These are phyloP conservation scores for Ulmus americana DNA, from an alignment of 331 rosid genomes.

Conservation along the genomic window DNA sequence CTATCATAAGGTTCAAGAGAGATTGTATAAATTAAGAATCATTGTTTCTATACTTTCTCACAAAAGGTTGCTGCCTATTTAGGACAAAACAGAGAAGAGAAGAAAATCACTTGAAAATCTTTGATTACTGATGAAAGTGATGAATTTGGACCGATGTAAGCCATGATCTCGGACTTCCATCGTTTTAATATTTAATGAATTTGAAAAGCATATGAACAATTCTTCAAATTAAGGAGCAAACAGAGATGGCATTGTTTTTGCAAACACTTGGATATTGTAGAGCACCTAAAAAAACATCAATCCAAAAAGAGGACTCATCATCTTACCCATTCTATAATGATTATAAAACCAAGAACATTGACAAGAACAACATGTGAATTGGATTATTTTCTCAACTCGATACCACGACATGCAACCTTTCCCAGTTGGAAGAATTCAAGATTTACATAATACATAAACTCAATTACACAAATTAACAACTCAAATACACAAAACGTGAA, in stretches of 20 bases:
- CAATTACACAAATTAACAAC: too few relatives aligned
- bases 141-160: conserved; percentile 56
- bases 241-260: conserved; percentile 79
- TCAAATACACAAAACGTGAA: too few relatives aligned
- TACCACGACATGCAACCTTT: too few relatives aligned
- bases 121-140: conserved; percentile 51
- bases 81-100: neutral
- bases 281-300: conserved; percentile 57
- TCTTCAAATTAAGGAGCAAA: conserved; percentile 74
- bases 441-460: too few relatives aligned
- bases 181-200: conserved; percentile 75
- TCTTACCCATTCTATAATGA: conserved; percentile 14
- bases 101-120: conserved; percentile 80
- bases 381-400: too few relatives aligned
- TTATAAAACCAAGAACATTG: neutral
- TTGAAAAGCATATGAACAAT: conserved; percentile 59
- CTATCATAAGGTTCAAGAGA: neutral
- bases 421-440: too few relatives aligned
- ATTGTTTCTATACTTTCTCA: too few relatives aligned
- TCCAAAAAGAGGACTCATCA: conserved; percentile 25
- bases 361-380: too few relatives aligned
- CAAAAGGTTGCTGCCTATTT: neutral
- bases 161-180: conserved; percentile 77
- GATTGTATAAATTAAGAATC: neutral
- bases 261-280: conserved; percentile 91